Conservation (phyloP, 495 filamentous ascomycete species). For the Rhypophila decipiens region DNA sequence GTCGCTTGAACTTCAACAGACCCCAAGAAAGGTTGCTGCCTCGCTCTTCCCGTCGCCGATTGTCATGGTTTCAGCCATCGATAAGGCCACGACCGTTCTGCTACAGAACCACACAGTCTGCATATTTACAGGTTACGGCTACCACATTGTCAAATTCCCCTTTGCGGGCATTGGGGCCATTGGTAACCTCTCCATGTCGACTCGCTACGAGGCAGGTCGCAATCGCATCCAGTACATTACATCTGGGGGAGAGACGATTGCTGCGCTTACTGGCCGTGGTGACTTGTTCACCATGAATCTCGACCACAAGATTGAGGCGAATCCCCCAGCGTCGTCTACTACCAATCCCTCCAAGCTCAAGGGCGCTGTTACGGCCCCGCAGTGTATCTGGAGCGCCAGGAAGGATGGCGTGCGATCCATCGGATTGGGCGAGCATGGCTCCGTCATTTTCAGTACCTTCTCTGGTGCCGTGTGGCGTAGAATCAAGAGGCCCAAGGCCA, state of each 20-base stretch:
- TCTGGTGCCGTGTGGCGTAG: constrained; percentile 90
- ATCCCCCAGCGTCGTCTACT: constrained; percentile 60
- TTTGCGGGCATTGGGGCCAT: constrained; percentile 62
- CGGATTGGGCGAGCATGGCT: constrained; percentile 85
- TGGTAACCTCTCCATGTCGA: constrained; percentile 55
- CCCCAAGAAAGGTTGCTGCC: constrained; percentile 79
- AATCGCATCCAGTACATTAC: constrained; percentile 69
- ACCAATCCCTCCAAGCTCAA: constrained; percentile 85
- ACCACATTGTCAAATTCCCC: constrained; percentile 77
- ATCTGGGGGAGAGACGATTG: constrained; percentile 83
- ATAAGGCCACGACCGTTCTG: constrained; percentile 79
- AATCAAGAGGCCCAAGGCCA: constrained; percentile 71
- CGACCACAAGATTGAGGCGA: constrained; percentile 55
- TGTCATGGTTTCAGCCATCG: constrained; percentile 76
- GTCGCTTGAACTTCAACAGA: constrained; percentile 73
- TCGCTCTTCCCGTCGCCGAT: constrained; percentile 77
- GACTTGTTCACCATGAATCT: constrained; percentile 79
- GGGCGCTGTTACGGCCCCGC: constrained; percentile 64
- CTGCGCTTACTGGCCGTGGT: constrained; percentile 72
- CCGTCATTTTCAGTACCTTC: constrained; percentile 87
- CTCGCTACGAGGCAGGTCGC: constrained; percentile 55
- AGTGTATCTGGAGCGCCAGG: constrained; percentile 79
- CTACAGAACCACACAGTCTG: constrained; percentile 84
- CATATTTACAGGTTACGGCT: constrained; percentile 90
- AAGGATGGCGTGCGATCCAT: constrained; percentile 82